Base-by-base conservation (phyloP, 2,329 filamentous ascomycete species). In the Pestalotiopsis fici region DNA sequence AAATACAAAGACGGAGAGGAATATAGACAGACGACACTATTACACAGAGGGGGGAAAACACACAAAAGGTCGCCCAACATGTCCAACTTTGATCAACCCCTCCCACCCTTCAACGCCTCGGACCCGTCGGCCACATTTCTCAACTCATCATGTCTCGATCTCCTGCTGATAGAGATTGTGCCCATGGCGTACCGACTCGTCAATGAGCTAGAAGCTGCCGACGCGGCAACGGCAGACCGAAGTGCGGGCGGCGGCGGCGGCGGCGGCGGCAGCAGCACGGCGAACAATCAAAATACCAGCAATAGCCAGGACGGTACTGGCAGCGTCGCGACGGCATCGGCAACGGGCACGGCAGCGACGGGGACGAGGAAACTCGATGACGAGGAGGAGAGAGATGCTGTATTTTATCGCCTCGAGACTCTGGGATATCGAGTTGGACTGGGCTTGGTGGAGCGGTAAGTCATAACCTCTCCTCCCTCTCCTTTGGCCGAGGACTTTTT, bases 81-180 rank as follows among this genome's bases (percentile, higher is more conserved):
- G 92, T 93, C 92, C 7, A 60, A 27, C 65, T 92, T 93, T 82
- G 91, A 94, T 71, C 81, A 88, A 57, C 86, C 90, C 59, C 83
- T 90, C 75, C 90, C 90, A 2, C 88, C 90, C 15, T 91, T 88
- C 83, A 92, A 91, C 79, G 84, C 90, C 73, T 87, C 87, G 71
- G 94, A 97, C 80, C 92, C 93, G 47, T 86, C 86, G 68, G 91
- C 92, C 67, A 89, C 90, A 69, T 93, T 95, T 82, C 86, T 98
- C 74, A 91, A 88, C 82, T 89, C 91, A 67, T 96, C 95, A 60
- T 94, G 93, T 78, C 90, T 99, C 74, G 96, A 99, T 81, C 92
- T 99, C 74, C 88, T 99, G 66, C 88, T 99, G 74, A 98, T 98
- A 78, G 96, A 99, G 83, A 89, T 99, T 66, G 96, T 99, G 18